phyloP scores from a whole-genome alignment of 345 rosid species.

The Eutrema yunnanense region DNA sequence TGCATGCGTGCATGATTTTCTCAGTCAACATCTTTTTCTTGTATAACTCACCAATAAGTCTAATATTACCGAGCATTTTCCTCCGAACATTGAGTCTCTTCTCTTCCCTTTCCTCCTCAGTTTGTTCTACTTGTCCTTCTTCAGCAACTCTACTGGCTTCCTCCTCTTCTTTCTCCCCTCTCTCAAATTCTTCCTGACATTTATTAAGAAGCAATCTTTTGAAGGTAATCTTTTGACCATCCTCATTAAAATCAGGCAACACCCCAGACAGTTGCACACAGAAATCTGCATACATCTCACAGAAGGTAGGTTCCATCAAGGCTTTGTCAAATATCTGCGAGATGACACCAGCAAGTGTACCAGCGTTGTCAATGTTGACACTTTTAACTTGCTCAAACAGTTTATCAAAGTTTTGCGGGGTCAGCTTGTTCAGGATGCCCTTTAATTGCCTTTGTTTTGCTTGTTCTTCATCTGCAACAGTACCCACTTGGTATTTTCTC shows the following conservation, averaged over 20 bases:
- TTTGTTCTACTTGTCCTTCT: conserved; percentile 69
- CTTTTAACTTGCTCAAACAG: conserved; percentile 87
- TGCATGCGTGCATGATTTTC: conserved; percentile 90
- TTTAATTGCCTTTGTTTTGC: conserved; percentile 86
- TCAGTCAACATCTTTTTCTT: conserved; percentile 92
- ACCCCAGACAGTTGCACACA: conserved; percentile 63
- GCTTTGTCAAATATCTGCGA: conserved; percentile 98
- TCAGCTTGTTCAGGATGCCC: conserved; percentile 86
- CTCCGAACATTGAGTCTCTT: conserved; percentile 82
- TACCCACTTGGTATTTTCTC: conserved; percentile 84
- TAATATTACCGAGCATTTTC: conserved; percentile 91
- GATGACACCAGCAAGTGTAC: conserved; percentile 72
- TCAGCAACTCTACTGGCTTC: conserved; percentile 83
- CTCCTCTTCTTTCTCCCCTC: conserved; percentile 88
- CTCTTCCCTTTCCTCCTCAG: conserved; percentile 81
- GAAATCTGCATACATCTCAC: conserved; percentile 94
- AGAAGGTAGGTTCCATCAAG: conserved; percentile 94
- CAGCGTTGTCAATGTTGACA: conserved; percentile 74
- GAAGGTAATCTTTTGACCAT: conserved; percentile 72
- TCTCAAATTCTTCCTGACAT: conserved; percentile 98
- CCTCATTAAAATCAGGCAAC: conserved; percentile 69
- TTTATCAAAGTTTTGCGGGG: conserved; percentile 93
- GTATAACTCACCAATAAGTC: conserved; percentile 95
- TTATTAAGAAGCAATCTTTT: conserved; percentile 82
- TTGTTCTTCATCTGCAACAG: conserved; percentile 67